Conservation (phyloP, 371 early-diverging fungal genomes). For the Batkoa obscura region DNA sequence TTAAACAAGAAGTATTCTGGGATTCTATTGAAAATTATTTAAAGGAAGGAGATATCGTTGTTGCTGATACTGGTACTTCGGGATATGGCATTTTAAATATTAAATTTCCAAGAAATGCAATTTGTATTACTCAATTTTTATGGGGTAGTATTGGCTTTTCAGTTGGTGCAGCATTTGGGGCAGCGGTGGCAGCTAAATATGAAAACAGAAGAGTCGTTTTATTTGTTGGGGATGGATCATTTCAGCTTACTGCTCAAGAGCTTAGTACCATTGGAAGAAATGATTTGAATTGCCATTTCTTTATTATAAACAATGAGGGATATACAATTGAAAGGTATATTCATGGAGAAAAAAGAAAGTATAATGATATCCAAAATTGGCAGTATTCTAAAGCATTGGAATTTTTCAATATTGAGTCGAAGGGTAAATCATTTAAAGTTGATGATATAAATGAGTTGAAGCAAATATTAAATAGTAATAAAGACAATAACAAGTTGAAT, state of each 20-base stretch:
- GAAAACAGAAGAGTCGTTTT: constrained; percentile 8
- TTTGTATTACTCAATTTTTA: constrained; percentile 17
- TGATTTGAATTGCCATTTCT: constrained; percentile 21
- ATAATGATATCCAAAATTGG: constrained; percentile 28
- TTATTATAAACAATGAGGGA: constrained; percentile 28
- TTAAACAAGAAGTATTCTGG: constrained; percentile 22
- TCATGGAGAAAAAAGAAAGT: constrained; percentile 21
- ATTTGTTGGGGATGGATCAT: constrained; percentile 29
- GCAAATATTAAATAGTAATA: neutral
- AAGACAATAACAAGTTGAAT: neutral
- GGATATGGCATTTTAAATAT: constrained; percentile 19
- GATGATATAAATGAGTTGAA: neutral
- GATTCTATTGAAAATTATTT: constrained; percentile 14
- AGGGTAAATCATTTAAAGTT: neutral
- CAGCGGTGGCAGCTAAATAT: neutral
- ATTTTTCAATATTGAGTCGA: constrained; percentile 15
- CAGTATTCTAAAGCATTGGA: constrained; percentile 18
- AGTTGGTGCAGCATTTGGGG: constrained; percentile 8
- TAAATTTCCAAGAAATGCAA: constrained; percentile 15
- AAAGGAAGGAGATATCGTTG: constrained; percentile 15
- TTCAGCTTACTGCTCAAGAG: constrained; percentile 25
- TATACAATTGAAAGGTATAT: constrained; percentile 27
- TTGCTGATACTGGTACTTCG: constrained; percentile 28
- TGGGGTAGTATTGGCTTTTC: constrained; percentile 25
- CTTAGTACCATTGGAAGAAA: constrained; percentile 22